Evolutionary conservation across 176 grass and related monocot genomes (phyloP).

Genomic region (Oryza rufipogon): DNA sequence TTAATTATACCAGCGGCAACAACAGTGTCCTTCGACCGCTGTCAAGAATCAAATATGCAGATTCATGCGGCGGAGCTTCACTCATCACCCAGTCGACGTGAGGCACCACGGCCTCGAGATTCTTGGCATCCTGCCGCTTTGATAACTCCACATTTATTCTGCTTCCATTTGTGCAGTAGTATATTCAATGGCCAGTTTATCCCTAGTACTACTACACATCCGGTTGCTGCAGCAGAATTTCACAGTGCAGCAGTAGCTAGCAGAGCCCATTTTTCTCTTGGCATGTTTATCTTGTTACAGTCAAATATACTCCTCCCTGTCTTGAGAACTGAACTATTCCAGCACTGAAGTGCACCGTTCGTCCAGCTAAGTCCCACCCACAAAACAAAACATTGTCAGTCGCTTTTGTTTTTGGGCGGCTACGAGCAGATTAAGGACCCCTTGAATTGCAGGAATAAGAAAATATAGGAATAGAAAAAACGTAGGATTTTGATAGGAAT

Average conservation of each 20-base stretch:
- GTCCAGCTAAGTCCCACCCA: not conserved
- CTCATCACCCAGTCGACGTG: not conserved
- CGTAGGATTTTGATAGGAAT: too few relatives aligned
- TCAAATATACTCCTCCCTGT: not conserved
- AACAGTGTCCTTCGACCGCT: slow-evolving; percentile 16
- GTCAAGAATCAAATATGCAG: not conserved
- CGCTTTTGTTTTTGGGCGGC: not conserved
- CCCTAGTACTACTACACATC: not conserved
- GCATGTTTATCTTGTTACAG: not conserved
- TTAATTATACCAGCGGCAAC: not conserved
- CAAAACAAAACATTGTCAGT: not conserved
- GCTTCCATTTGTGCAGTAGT: not conserved
- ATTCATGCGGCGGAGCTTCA: not conserved
- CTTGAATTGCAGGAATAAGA: too few relatives aligned
- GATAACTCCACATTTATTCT: not conserved
- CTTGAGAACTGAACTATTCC: not conserved
- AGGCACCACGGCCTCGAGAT: not conserved
- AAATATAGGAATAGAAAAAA: too few relatives aligned
- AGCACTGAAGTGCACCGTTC: not conserved
- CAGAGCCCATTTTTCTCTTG: not conserved
- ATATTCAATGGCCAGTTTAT: not conserved
- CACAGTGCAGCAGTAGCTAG: not conserved
- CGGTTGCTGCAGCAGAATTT: not conserved
- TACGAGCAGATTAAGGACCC: not conserved
- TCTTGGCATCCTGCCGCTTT: not conserved